Evolutionary conservation across 257 asterid species (phyloP).

Genomic region (Penstemon eatonii): DNA sequence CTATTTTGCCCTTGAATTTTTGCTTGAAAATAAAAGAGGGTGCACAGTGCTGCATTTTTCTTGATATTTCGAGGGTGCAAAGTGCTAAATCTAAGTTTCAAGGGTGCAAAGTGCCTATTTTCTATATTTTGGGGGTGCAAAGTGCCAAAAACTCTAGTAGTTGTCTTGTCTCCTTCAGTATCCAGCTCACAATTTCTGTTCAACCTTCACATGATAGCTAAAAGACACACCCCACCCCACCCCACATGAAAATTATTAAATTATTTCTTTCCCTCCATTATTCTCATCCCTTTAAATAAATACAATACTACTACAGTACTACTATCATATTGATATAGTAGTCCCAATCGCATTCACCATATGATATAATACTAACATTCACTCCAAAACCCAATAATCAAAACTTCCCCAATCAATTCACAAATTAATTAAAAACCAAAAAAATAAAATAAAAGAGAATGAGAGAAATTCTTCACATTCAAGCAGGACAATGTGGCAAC

Average conservation of each 20-base stretch:
- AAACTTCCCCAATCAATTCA: not conserved
- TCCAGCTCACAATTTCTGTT: conserved; percentile 61
- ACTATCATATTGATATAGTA: conserved; percentile 29
- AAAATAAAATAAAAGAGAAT: conserved; percentile 28
- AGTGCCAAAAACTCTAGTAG: not conserved
- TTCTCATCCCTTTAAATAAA: conserved; percentile 9
- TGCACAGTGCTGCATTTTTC: too few relatives aligned
- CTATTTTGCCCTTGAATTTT: too few relatives aligned
- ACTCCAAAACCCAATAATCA: conserved; percentile 33
- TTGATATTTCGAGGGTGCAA: too few relatives aligned
- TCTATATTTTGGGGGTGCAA: too few relatives aligned
- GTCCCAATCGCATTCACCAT: conserved; percentile 38
- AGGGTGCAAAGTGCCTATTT: too few relatives aligned
- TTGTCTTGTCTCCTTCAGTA: conserved; percentile 44
- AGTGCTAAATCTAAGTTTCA: too few relatives aligned
- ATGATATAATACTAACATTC: not conserved
- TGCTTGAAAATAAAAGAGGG: too few relatives aligned
- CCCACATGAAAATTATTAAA: conserved; percentile 51
- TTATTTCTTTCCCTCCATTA: conserved; percentile 23
- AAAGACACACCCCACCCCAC: conserved; percentile 41
- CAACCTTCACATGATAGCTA: conserved; percentile 49
- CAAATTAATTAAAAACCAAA: not conserved
- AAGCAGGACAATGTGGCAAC: conserved; percentile 80
- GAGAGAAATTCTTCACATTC: conserved; percentile 78
- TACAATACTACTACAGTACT: too few relatives aligned